Conservation (phyloP, 306 rosid genomes). For the Pyrus communis region DNA sequence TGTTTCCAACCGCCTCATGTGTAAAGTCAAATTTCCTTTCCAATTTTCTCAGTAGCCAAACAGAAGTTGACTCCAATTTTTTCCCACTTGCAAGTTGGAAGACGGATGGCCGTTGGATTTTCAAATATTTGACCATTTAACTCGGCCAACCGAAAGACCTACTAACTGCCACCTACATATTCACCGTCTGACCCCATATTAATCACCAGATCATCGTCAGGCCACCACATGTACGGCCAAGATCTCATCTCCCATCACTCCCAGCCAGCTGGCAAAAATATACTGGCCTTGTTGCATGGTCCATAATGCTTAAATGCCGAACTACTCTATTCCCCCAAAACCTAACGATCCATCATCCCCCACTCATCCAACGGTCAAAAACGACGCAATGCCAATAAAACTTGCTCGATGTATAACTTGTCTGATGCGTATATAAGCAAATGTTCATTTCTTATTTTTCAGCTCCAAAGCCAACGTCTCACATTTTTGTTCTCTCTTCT, state of each 20-base stretch:
- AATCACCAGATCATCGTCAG: too few relatives aligned
- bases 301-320: background rate
- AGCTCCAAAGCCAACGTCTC: background rate
- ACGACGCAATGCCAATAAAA: background rate
- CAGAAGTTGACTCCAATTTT: background rate
- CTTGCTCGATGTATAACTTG: constrained; percentile 14
- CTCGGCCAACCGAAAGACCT: background rate
- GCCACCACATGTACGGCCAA: constrained; percentile 18
- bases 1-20: too few relatives aligned
- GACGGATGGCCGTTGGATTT: background rate
- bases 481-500: background rate
- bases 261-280: background rate
- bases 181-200: too few relatives aligned
- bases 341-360: background rate
- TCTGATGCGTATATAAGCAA: background rate
- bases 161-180: constrained; percentile 19
- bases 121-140: background rate
- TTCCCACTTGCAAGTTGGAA: background rate
- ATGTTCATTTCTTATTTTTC: background rate
- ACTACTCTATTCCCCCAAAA: background rate
- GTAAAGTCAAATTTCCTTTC: background rate
- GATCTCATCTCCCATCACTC: background rate
- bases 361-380: background rate
- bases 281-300: background rate
- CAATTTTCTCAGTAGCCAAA: background rate